Percentiles rank a stretch among this genome's conserved stretches.
phyloP scores from a whole-genome alignment of 2,329 filamentous ascomycete species.

The Lasiodiplodia citricola region DNA sequence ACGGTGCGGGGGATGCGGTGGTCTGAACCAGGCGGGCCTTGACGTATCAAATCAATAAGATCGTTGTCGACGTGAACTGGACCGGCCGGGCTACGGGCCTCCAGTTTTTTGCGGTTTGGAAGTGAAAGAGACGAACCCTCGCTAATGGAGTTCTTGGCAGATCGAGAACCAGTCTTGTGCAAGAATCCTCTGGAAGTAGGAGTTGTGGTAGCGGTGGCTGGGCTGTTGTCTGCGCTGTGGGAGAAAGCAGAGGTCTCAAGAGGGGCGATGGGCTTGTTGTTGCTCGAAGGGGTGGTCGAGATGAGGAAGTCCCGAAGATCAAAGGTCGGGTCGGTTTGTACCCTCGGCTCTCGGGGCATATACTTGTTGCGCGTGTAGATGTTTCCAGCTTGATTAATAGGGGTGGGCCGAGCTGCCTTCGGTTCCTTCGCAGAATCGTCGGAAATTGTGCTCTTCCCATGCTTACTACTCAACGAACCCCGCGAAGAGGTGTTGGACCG shows the following conservation, averaged over 20 bases:
- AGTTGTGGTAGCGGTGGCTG: neutral
- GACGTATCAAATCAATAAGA: conserved; percentile 92
- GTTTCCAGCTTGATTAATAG: conserved; percentile 21
- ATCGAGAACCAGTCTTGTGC: conserved; percentile 11
- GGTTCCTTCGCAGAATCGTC: conserved; percentile 20
- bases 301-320: conserved; percentile 92
- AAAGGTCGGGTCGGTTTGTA: conserved; percentile 71
- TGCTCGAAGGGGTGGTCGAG: conserved; percentile 68
- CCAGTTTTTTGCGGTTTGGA: conserved; percentile 35
- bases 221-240: neutral
- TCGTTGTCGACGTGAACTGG: conserved; percentile 76
- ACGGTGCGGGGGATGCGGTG: conserved; percentile 81
- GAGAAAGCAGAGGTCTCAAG: conserved; percentile 14
- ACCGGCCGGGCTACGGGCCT: conserved; percentile 70
- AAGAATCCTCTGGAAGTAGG: conserved; percentile 10
- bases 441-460: conserved; percentile 15
- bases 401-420: conserved; percentile 19
- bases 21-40: conserved; percentile 73
- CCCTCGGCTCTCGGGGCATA: conserved; percentile 73
- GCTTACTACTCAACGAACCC: neutral
- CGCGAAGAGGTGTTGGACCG: conserved; percentile 20
- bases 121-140: conserved; percentile 12
- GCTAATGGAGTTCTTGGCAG: conserved; percentile 27
- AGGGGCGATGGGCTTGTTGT: conserved; percentile 8
- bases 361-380: conserved; percentile 20